phyloP scores from a whole-genome alignment of 345 rosid species.

The Euphorbia pulcherrima region DNA sequence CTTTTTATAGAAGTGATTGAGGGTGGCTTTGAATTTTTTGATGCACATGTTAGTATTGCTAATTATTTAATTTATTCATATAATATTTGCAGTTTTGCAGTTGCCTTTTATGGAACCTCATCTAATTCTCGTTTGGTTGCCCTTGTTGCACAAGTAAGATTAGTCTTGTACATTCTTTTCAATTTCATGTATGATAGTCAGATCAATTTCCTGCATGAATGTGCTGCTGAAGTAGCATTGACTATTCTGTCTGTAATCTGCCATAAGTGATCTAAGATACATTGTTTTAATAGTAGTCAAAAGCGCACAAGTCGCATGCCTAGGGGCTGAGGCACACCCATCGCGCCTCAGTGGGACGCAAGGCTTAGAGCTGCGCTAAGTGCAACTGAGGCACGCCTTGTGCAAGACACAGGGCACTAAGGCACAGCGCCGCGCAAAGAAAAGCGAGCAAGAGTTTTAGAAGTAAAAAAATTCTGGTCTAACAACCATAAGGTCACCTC shows the following conservation, averaged over 20 bases:
- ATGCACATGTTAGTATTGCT: neutral
- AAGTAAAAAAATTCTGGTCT: too few species aligned
- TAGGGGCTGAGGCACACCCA: too few species aligned
- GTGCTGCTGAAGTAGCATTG: neutral
- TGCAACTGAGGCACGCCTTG: too few species aligned
- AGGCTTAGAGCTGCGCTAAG: too few species aligned
- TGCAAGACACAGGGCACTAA: too few species aligned
- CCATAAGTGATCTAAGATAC: neutral
- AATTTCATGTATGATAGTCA: conserved; percentile 3
- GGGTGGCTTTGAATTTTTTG: neutral
- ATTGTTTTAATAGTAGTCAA: too few species aligned
- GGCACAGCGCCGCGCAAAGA: too few species aligned
- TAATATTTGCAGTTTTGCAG: conserved; percentile 55
- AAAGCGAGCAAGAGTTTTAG: too few species aligned
- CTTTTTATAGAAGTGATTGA: neutral
- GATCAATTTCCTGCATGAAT: neutral
- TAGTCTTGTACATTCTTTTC: conserved; percentile 1
- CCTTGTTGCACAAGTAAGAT: conserved; percentile 81
- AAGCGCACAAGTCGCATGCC: too few species aligned
- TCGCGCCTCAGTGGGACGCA: too few species aligned
- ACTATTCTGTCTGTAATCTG: neutral
- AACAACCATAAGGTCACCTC: too few species aligned
- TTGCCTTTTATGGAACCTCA: conserved; percentile 68
- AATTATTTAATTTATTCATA: neutral
- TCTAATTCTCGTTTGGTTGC: conserved; percentile 77